Base-by-base conservation (phyloP, 768 basidiomycete genomes). In the Pleurotus eryngii region DNA sequence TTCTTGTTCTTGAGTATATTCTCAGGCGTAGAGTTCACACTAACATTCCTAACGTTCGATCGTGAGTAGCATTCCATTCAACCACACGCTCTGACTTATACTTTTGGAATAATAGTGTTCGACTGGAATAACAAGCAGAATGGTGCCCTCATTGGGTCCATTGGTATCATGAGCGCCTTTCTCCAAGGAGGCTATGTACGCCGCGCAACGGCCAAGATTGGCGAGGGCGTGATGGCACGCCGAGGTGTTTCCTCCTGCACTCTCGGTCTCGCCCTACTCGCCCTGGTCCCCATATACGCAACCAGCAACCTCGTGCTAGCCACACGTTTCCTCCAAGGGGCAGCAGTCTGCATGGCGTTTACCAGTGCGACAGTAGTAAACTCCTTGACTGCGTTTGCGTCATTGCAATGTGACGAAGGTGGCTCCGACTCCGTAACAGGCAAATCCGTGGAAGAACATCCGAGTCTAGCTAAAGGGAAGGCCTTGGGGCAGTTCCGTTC, bases 331-430 rank as follows among this genome's bases (percentile, higher is more conserved):
- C 73, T 90, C 14, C 84, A 83, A 65, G 77, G 72, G n/a, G 88
- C 91, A 5, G 90, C 92, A 0, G 79, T 89, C 4, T 90, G 87
- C 65, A 79, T 98, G 73, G 93, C 94, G 3, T 97, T 94, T 75
- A 97, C 96, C 4, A 90, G 88, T 59, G 95, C 96, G 4, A 97
- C 94, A 1, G 95, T 97, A 49, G 96, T 99, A 60, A 98, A 90
- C 66, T 84, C 92, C 7, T 76, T 99, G 61, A 99, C 94, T 38
- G 87, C 95, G 22, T 85, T 88, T 60, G 96, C 95, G 8, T 95
- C 93, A 12, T 69, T 95, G 62, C 93, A 95, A 71, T 95, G 92
- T 61, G 91, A 96, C 66, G 91, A 94, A 26, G 79, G 72, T 9
- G 72, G 71, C 11, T 69, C 81, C 14, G 84, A 87, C 65, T 70